Evolutionary conservation across 2,329 filamentous ascomycete species (phyloP).

Genomic region (Paramyrothecium roridum): DNA sequence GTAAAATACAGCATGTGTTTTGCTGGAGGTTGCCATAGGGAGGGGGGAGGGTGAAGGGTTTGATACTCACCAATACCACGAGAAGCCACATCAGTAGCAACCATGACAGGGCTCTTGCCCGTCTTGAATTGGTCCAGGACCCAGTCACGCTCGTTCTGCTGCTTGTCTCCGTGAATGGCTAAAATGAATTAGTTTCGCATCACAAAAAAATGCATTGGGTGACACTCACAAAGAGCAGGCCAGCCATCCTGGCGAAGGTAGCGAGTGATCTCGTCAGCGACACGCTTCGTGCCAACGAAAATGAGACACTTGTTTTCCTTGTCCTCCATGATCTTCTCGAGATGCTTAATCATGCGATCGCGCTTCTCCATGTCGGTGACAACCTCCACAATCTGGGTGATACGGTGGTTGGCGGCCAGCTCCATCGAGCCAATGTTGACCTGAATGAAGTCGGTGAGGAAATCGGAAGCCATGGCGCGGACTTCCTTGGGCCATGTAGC

Average conservation of each 20-base stretch:
- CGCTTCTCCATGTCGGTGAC: conserved; percentile 97
- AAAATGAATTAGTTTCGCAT: conserved; percentile 29
- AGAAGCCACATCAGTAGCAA: conserved; percentile 98
- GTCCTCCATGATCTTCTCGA: conserved; percentile 97
- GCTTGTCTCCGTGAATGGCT: conserved; percentile 99
- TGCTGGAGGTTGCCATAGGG: conserved; percentile 55
- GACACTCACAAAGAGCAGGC: conserved; percentile 83
- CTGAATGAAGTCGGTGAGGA: conserved; percentile 94
- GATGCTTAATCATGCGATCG: conserved; percentile 93
- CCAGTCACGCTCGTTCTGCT: conserved; percentile 99
- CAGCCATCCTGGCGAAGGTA: conserved; percentile 97
- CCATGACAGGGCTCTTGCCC: conserved; percentile 99
- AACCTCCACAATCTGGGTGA: conserved; percentile 96
- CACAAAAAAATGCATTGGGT: conserved; percentile 26
- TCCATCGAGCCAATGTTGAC: conserved; percentile 98
- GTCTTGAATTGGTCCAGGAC: conserved; percentile 99
- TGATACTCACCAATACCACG: conserved; percentile 99
- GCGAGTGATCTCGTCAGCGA: conserved; percentile 95
- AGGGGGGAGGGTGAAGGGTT: conserved; percentile 38
- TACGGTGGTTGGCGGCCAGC: conserved; percentile 93
- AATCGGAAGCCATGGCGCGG: conserved; percentile 84
- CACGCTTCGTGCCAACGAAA: conserved; percentile 90
- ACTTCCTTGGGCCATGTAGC: conserved; percentile 99
- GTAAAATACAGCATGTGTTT: conserved; percentile 72
- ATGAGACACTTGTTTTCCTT: conserved; percentile 93